Conservation (phyloP, 2,329 filamentous ascomycete species). For the Sclerotinia subarctica region DNA sequence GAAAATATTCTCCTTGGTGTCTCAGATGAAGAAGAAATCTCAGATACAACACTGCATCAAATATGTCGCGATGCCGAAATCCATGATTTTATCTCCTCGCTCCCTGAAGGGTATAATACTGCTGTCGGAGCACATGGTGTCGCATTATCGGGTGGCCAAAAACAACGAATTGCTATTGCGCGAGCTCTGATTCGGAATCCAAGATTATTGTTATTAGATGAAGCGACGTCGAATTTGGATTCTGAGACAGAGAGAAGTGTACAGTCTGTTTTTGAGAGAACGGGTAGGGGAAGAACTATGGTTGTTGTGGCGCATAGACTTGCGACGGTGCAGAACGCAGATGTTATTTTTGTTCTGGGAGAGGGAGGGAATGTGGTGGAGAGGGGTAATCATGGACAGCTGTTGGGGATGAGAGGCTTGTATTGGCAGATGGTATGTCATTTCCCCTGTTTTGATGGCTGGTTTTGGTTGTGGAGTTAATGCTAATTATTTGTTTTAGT, state of each 20-base stretch:
- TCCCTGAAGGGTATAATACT: conserved; percentile 51
- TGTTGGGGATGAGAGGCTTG: conserved; percentile 31
- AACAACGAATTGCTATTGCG: conserved; percentile 54
- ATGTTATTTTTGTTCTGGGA: conserved; percentile 35
- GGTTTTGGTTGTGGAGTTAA: neutral
- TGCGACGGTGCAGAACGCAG: conserved; percentile 71
- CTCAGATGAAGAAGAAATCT: conserved; percentile 33
- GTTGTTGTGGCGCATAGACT: conserved; percentile 76
- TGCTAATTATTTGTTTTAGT: conserved; percentile 22
- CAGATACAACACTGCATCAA: conserved; percentile 48
- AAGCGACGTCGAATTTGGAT: conserved; percentile 56
- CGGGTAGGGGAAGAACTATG: conserved; percentile 63
- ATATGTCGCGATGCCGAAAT: conserved; percentile 52
- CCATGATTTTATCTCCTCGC: conserved; percentile 50
- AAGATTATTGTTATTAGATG: conserved; percentile 53
- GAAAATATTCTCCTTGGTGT: conserved; percentile 72
- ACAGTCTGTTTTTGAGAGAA: conserved; percentile 65
- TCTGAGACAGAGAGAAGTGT: conserved; percentile 55
- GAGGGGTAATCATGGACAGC: conserved; percentile 30
- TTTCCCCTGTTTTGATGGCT: neutral
- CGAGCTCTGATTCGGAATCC: conserved; percentile 52
- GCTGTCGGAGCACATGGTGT: conserved; percentile 47
- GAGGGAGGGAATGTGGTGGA: conserved; percentile 34
- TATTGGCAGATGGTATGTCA: conserved; percentile 36
- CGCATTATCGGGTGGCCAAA: conserved; percentile 52